These are phyloP conservation scores for Xylariaceae sp. DNA, from an alignment of 2,329 filamentous ascomycete genomes.

Conservation along the genomic window DNA sequence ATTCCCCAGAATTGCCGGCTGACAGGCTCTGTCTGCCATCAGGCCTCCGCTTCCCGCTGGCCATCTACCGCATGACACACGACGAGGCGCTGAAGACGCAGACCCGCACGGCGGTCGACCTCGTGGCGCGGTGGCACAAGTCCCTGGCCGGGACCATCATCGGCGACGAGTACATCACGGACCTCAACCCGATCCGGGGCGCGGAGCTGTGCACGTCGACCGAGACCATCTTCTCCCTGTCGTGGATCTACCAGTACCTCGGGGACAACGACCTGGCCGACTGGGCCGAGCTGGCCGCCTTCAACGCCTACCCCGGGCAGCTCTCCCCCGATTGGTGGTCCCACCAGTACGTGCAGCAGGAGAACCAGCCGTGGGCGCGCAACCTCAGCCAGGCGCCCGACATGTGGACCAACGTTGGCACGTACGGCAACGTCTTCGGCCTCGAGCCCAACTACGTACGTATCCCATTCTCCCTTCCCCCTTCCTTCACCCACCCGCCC, in stretches of 20 bases:
- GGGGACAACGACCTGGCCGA: constrained; percentile 34
- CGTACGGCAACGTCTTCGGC: constrained; percentile 39
- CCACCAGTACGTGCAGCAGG: constrained; percentile 46
- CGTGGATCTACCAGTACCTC: constrained; percentile 21
- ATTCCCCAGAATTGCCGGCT: constrained; percentile 2
- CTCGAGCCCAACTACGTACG: constrained; percentile 40
- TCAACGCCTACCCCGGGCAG: constrained; percentile 44
- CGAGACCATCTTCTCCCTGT: constrained; percentile 23
- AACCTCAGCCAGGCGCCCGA: constrained; percentile 26
- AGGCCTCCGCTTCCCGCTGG: constrained; percentile 32
- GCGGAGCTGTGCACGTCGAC: constrained; percentile 25
- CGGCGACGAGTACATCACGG: constrained; percentile 33
- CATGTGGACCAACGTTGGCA: constrained; percentile 37
- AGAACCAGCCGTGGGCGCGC: constrained; percentile 42
- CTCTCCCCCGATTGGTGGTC: constrained; percentile 46
- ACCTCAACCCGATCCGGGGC: constrained; percentile 27
- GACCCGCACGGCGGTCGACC: constrained; percentile 28
- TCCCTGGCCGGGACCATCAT: constrained; percentile 34
- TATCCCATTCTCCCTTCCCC: not conserved
- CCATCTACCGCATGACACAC: constrained; percentile 33
- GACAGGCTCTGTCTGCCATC: not conserved
- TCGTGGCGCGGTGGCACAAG: constrained; percentile 30
- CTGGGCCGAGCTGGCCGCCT: constrained; percentile 39
- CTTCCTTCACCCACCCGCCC: not conserved
- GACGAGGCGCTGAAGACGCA: constrained; percentile 28